phyloP scores from a whole-genome alignment of 1,284 basidiomycete species.

The Boletus hoseneyae region DNA sequence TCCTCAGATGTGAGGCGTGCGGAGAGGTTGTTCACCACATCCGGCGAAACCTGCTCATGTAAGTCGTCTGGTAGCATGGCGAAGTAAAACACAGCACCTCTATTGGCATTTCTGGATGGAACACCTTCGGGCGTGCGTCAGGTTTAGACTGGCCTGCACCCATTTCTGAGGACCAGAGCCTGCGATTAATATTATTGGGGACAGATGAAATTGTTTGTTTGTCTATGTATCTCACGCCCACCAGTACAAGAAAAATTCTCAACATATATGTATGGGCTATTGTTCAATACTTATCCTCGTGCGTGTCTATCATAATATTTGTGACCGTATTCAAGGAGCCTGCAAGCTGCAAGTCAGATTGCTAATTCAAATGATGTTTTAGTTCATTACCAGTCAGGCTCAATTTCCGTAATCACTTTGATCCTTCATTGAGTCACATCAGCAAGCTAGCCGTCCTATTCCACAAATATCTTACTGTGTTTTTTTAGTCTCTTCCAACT shows the following conservation, averaged over 20 bases:
- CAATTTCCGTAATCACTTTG: constrained; percentile 55
- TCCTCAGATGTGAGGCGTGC: constrained; percentile 56
- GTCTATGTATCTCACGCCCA: constrained; percentile 5
- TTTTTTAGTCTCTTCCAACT: constrained; percentile 95
- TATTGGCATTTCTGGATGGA: constrained; percentile 60
- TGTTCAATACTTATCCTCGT: constrained; percentile 1
- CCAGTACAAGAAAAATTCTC: background rate
- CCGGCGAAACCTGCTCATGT: constrained; percentile 60
- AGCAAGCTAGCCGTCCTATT: constrained; percentile 3
- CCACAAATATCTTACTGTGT: constrained; percentile 55
- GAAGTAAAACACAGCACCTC: constrained; percentile 42
- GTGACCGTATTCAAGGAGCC: constrained; percentile 51
- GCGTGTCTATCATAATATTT: constrained; percentile 38
- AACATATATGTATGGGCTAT: no score
- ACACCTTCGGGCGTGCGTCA: constrained; percentile 54
- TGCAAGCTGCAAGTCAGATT: constrained; percentile 18
- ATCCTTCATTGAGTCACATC: constrained; percentile 37
- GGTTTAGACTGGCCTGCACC: constrained; percentile 64
- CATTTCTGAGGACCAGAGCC: constrained; percentile 38
- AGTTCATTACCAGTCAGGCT: constrained; percentile 51
- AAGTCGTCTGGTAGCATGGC: constrained; percentile 5
- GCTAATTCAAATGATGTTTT: background rate
- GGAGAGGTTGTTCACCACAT: constrained; percentile 73
- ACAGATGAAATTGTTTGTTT: constrained; percentile 20
- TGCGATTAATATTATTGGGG: no score